A percentile compares a stretch with the other conserved stretches of the same genome.
Evolutionary conservation across 495 filamentous ascomycete species (phyloP).

Genomic region (Daldinia childiae): DNA sequence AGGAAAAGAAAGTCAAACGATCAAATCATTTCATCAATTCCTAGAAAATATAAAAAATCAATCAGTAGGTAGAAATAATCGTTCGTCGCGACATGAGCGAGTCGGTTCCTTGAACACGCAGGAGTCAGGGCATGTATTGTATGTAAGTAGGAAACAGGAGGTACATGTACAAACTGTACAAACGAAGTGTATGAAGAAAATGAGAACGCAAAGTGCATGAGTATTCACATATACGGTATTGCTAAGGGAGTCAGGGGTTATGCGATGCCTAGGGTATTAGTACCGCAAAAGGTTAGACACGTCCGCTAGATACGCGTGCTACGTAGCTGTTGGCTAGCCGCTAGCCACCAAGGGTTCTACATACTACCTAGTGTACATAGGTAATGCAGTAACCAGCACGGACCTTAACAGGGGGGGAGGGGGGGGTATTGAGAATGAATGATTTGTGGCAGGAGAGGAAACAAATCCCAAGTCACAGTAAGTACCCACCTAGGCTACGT

Average conservation of each 20-base stretch:
- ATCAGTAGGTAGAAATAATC: constrained; percentile 30
- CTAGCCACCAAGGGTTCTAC: constrained; percentile 7
- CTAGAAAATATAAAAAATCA: constrained; percentile 28
- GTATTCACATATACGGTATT: constrained; percentile 19
- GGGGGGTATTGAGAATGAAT: constrained; percentile 21
- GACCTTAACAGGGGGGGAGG: constrained; percentile 18
- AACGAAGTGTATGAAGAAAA: constrained; percentile 5
- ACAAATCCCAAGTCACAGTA: constrained; percentile 29
- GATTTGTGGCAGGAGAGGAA: constrained; percentile 39
- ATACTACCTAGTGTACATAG: too few relatives aligned
- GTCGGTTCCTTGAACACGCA: constrained; percentile 38
- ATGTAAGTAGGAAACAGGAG: constrained; percentile 3
- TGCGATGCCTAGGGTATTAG: constrained; percentile 32
- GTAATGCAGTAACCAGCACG: constrained; percentile 12
- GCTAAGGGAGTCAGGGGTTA: constrained; percentile 8
- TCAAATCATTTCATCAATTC: constrained; percentile 44
- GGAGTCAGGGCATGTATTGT: constrained; percentile 37
- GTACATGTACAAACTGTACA: constrained; percentile 30
- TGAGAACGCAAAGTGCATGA: not conserved
- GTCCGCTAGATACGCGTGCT: constrained; percentile 22
- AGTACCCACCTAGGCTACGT: constrained; percentile 35
- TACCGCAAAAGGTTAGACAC: constrained; percentile 34
- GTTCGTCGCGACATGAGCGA: constrained; percentile 26
- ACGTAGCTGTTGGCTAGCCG: constrained; percentile 5
- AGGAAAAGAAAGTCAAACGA: constrained; percentile 33